Evolutionary conservation across 1,284 basidiomycete genomes (phyloP), one percentile per base, ranked within the genome.

Genomic region (Sparassis latifolia): DNA sequence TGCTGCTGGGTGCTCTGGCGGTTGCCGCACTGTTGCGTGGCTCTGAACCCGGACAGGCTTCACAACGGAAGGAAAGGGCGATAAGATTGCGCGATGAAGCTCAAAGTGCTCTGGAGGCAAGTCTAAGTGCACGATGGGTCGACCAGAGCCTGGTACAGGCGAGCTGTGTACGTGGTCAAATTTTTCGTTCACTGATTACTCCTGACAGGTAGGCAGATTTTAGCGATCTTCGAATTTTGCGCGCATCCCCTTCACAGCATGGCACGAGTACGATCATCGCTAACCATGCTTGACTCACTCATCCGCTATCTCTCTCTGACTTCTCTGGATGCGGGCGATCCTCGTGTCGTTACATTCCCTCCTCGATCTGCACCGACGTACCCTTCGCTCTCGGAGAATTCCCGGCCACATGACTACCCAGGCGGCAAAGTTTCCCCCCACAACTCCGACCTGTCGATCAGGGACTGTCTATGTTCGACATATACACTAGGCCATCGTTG

Each of bases 101-200:
- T 20, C 85, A 87, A 62, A 70, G 76, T 45, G 77, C 81, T n/a
- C 65, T 89, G 52, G 83, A 89, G 50, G 81, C 82, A 27, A 87
- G 84, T 58, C 65, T 86, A 52, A 82, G 77, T 60, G 77, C 80
- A 40, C 75, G 79, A 33, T 84, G 83, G 79, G 72, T 89, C 28
- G 84, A 89, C 56, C 80, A 83, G 56, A 78, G 75, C 30, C 71
- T 89, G 6, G 84, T 80, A 12, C 80, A 88, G 64, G 82, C 84
- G 33, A 82, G 84, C 53, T 89, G 82, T 84, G 87, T 88, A 64
- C 43, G 30, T 49, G 30, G 42, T 33, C 29, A 33, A 37, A 50
- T 30, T 27, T 41, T 32, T 48, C 27, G 10, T 48, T 30, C 38
- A 5, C 39, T 44, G 42, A 40, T 32, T 6, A 42, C 29, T 20